Conservation (phyloP, 352 stramenopile species). For the Pythium scleroteichum region DNA sequence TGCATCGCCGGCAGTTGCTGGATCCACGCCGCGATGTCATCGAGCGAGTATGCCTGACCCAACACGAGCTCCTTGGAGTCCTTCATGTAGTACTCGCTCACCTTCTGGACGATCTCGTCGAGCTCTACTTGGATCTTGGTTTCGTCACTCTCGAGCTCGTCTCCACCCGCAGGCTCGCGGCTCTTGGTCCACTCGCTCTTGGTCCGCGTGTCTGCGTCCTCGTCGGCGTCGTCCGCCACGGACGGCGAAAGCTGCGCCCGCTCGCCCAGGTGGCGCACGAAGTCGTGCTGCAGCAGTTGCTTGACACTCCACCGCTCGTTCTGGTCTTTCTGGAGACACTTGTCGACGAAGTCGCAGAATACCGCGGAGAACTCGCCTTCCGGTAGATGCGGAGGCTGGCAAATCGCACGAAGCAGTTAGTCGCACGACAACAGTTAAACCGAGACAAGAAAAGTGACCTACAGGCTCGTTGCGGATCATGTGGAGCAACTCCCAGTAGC, state of each 20-base stretch:
- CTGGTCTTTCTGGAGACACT: conserved; percentile 82
- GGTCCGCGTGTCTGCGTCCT: conserved; percentile 24
- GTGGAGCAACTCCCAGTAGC: conserved; percentile 90
- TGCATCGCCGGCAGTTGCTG: conserved; percentile 79
- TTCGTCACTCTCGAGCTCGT: conserved; percentile 37
- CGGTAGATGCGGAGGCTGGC: conserved; percentile 60
- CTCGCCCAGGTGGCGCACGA: conserved; percentile 46
- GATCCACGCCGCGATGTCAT: conserved; percentile 78
- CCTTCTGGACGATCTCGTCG: conserved; percentile 78
- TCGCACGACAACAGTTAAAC: background rate
- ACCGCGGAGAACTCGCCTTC: conserved; percentile 68
- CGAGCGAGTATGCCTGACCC: conserved; percentile 66
- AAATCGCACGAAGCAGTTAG: background rate
- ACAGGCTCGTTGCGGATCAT: conserved; percentile 87
- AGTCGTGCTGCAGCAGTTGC: conserved; percentile 72
- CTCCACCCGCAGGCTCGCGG: background rate
- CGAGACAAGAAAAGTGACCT: background rate
- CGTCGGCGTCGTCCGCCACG: conserved; percentile 32
- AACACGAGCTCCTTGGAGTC: conserved; percentile 71
- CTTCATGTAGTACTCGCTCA: conserved; percentile 79
- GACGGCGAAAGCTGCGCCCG: background rate
- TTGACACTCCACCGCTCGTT: conserved; percentile 80
- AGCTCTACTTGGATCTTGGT: conserved; percentile 72
- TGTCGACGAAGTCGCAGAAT: conserved; percentile 81
- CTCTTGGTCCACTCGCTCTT: conserved; percentile 30